Percentiles rank a stretch among this genome's conserved stretches.
phyloP scores from a whole-genome alignment of 2,329 filamentous ascomycete species.

The Arachnopeziza araneosa region DNA sequence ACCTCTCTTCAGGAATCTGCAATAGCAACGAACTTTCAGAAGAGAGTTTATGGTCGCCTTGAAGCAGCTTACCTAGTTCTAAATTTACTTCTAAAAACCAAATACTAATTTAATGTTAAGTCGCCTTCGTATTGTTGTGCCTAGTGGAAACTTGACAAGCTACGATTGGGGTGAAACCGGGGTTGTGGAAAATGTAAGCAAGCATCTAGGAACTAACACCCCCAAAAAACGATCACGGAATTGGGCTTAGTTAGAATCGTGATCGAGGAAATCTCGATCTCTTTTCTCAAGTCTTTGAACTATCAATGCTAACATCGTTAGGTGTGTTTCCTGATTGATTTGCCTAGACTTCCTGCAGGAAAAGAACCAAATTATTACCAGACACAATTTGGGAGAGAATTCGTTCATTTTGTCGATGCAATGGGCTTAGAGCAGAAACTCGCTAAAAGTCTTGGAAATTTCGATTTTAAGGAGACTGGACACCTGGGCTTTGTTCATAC shows the following conservation, averaged over 20 bases:
- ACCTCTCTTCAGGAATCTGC: not conserved
- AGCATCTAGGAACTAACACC: not conserved
- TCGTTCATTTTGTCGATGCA: conserved; percentile 64
- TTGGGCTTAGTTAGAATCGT: conserved; percentile 6
- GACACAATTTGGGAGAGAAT: conserved; percentile 61
- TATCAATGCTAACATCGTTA: conserved; percentile 28
- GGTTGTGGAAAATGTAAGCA: conserved; percentile 72
- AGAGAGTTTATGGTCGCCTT: not conserved
- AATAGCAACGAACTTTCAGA: not conserved
- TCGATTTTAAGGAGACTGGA: conserved; percentile 73
- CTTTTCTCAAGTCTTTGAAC: not conserved
- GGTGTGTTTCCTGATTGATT: conserved; percentile 87
- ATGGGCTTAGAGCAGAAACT: conserved; percentile 61
- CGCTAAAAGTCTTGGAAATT: conserved; percentile 63
- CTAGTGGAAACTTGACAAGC: conserved; percentile 77
- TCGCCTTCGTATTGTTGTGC: conserved; percentile 75
- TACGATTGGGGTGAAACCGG: conserved; percentile 69
- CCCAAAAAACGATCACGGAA: not conserved
- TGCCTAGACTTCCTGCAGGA: conserved; percentile 49
- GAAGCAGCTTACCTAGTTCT: not conserved
- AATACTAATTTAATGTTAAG: not conserved
- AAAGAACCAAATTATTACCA: conserved; percentile 20
- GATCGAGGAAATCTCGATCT: no score
- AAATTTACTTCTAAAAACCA: not conserved
- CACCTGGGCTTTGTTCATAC: conserved; percentile 78